These are phyloP conservation scores for Akanthomyces lecanii DNA, from an alignment of 2,329 filamentous ascomycete genomes.

Conservation along the genomic window DNA sequence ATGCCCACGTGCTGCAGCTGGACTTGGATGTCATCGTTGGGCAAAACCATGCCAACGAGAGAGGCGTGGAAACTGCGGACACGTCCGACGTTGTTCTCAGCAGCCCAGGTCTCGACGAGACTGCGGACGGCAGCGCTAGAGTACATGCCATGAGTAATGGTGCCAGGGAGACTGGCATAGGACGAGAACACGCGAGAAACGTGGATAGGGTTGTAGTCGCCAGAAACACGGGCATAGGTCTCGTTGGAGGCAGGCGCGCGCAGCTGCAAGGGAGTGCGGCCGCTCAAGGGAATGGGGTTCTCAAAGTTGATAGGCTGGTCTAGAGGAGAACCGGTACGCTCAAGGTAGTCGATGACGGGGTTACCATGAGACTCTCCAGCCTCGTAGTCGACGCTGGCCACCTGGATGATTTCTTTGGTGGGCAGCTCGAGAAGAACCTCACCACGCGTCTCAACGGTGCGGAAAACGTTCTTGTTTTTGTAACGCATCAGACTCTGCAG, in stretches of 20 bases:
- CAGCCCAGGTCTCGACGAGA: slow-evolving; percentile 96
- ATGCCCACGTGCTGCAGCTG: slow-evolving; percentile 96
- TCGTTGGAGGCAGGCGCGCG: slow-evolving; percentile 95
- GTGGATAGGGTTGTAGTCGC: slow-evolving; percentile 98
- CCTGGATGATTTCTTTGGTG: slow-evolving; percentile 94
- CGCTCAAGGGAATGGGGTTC: slow-evolving; percentile 91
- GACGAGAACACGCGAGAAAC: slow-evolving; percentile 94
- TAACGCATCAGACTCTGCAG: slow-evolving; percentile 86
- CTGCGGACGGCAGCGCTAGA: slow-evolving; percentile 94
- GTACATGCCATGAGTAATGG: slow-evolving; percentile 99
- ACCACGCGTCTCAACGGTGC: slow-evolving; percentile 84
- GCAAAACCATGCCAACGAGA: slow-evolving; percentile 97
- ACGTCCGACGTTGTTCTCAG: slow-evolving; percentile 96
- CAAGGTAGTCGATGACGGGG: slow-evolving; percentile 92
- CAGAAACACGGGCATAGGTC: slow-evolving; percentile 94
- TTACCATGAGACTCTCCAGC: slow-evolving; percentile 90
- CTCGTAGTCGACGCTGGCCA: slow-evolving; percentile 95
- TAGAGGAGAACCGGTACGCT: slow-evolving; percentile 84
- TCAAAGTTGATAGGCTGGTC: slow-evolving; percentile 97
- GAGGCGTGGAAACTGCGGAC: slow-evolving; percentile 96
- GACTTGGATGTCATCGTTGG: slow-evolving; percentile 91
- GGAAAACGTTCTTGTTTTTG: slow-evolving; percentile 92
- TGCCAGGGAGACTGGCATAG: slow-evolving; percentile 93
- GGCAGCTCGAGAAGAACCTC: slow-evolving; percentile 92
- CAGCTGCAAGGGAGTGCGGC: slow-evolving; percentile 81